Conservation (phyloP, 1,139 yeast genomes). For the Lodderomyces parapsilosis region DNA sequence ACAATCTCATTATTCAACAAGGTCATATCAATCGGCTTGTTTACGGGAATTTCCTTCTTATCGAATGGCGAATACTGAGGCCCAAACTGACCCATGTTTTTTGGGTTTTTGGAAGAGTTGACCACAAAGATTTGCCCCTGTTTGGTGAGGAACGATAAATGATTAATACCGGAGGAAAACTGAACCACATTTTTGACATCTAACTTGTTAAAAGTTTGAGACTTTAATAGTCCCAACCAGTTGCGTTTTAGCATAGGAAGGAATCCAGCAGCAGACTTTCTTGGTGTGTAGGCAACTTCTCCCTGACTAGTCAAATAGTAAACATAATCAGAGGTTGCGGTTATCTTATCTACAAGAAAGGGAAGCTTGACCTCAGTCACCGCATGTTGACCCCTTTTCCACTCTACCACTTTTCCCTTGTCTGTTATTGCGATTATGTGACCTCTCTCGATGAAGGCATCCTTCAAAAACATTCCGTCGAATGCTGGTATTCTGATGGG, state of each 20-base stretch:
- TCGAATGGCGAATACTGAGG: constrained; percentile 68
- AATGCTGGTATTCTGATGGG: constrained; percentile 66
- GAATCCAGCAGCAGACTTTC: constrained; percentile 19
- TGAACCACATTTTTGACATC: constrained; percentile 41
- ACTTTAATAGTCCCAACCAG: constrained; percentile 23
- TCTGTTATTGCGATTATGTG: constrained; percentile 61
- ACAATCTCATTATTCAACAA: constrained; percentile 36
- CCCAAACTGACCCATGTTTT: constrained; percentile 79
- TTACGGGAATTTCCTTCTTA: constrained; percentile 21
- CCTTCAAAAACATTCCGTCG: constrained; percentile 58
- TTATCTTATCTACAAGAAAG: constrained; percentile 47
- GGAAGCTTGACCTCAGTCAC: constrained; percentile 30
- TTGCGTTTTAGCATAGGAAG: constrained; percentile 19
- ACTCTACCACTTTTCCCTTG: constrained; percentile 74
- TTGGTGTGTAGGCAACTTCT: constrained; percentile 53
- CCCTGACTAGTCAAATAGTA: constrained; percentile 60
- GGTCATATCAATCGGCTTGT: constrained; percentile 34
- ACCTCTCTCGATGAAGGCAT: constrained; percentile 52
- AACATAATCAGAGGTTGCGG: constrained; percentile 53
- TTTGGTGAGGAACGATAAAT: constrained; percentile 60
- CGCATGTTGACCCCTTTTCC: constrained; percentile 44
- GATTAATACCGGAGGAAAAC: constrained; percentile 62
- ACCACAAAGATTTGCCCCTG: constrained; percentile 66
- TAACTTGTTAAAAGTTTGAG: constrained; percentile 16
- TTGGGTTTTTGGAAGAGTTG: constrained; percentile 47